A percentile compares a stretch with the other conserved stretches of the same genome.
Evolutionary conservation across 1,139 yeast species (phyloP).

Genomic region (Spencermartinsiella ligniputridi): DNA sequence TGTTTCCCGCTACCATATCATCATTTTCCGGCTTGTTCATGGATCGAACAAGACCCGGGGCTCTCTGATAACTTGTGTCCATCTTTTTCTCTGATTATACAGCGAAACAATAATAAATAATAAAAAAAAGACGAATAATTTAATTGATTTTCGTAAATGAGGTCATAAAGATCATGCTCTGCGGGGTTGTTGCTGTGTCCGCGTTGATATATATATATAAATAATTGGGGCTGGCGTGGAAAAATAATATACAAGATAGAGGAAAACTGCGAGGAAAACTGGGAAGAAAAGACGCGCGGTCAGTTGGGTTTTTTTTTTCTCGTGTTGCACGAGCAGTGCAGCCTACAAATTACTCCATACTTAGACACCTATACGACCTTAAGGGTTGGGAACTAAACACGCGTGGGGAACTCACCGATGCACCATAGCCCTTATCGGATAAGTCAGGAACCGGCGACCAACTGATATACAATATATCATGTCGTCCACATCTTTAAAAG

Average conservation of each 20-base stretch:
- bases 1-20: background rate
- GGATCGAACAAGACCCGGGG: constrained; percentile 1
- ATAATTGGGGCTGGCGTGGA: background rate
- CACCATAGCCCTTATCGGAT: too few relatives aligned
- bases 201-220: too few relatives aligned
- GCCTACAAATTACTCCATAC: too few relatives aligned
- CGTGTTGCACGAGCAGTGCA: too few relatives aligned
- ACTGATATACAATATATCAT: too few relatives aligned
- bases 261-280: too few relatives aligned
- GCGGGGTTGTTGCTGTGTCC: background rate
- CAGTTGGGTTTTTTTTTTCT: too few relatives aligned
- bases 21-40: background rate
- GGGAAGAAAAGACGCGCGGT: too few relatives aligned
- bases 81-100: background rate
- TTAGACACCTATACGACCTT: too few relatives aligned
- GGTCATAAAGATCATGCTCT: background rate
- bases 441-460: too few relatives aligned
- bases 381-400: too few relatives aligned
- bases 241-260: background rate
- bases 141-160: background rate
- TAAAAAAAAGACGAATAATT: background rate
- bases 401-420: too few relatives aligned
- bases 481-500: background rate
- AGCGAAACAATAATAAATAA: background rate
- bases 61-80: background rate